These are phyloP conservation scores for Dioscorea alata DNA, from an alignment of 106 monocot genomes.

Conservation along the genomic window DNA sequence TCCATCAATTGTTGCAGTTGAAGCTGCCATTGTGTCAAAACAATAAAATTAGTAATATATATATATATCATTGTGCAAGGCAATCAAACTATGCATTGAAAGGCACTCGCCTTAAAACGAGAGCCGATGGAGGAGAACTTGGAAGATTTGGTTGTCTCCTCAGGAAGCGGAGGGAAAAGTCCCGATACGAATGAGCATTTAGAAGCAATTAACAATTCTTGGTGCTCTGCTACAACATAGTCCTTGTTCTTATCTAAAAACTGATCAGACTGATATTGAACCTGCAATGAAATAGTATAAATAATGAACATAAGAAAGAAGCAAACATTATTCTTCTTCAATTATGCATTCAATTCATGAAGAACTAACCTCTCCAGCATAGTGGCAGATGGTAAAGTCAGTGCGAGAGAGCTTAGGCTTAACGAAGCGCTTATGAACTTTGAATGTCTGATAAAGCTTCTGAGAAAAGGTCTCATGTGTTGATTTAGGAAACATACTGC, in stretches of 20 bases:
- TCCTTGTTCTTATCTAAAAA: slow-evolving; percentile 99
- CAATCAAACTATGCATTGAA: not conserved
- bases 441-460: slow-evolving; percentile 97
- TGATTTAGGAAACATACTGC: slow-evolving; percentile 98
- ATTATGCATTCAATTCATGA: not conserved
- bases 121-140: slow-evolving; percentile 98
- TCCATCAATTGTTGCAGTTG: slow-evolving; percentile 95
- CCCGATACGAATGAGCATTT: slow-evolving; percentile 85
- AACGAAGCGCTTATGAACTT: slow-evolving; percentile 72
- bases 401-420: slow-evolving; percentile 95
- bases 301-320: not conserved
- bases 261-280: slow-evolving; percentile 85
- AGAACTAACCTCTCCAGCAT: slow-evolving; percentile 85
- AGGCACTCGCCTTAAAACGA: slow-evolving; percentile 70
- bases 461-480: slow-evolving; percentile 96
- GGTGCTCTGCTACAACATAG: slow-evolving; percentile 95
- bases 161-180: slow-evolving; percentile 71
- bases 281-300: slow-evolving; percentile 31
- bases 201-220: slow-evolving; percentile 75
- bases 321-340: not conserved
- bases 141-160: slow-evolving; percentile 77
- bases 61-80: not conserved
- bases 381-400: slow-evolving; percentile 88
- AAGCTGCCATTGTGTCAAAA: slow-evolving; percentile 40
- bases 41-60: not conserved